Percentiles rank a stretch among this genome's conserved stretches.
phyloP scores from a whole-genome alignment of 345 rosid species.

The Odontarrhena argentea region DNA sequence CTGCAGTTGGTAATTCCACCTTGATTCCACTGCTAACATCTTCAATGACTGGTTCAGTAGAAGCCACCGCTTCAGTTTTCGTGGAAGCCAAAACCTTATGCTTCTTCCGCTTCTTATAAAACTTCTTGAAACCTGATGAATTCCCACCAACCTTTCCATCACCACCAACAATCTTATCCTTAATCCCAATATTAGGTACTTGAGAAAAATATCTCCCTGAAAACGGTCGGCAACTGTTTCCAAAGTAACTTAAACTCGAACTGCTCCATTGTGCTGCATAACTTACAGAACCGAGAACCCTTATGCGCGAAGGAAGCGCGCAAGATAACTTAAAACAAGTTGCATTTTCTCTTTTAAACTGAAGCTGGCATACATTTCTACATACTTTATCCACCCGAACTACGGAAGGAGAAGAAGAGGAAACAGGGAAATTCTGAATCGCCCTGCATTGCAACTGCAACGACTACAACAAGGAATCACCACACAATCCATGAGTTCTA shows the following conservation, averaged over 20 bases:
- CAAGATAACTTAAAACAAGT: conserved; percentile 30
- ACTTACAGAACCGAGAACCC: conserved; percentile 29
- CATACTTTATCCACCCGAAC: conserved; percentile 25
- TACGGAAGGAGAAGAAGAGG: conserved; percentile 33
- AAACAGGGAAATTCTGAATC: conserved; percentile 36
- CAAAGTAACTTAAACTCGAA: conserved; percentile 35
- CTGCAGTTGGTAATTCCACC: conserved; percentile 35
- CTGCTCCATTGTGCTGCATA: conserved; percentile 32
- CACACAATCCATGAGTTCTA: conserved; percentile 18
- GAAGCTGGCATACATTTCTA: conserved; percentile 41
- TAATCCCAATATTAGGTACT: conserved; percentile 31
- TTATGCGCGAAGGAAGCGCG: conserved; percentile 30
- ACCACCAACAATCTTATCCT: conserved; percentile 25
- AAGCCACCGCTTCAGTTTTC: conserved; percentile 31
- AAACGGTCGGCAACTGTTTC: conserved; percentile 27
- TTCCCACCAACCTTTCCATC: conserved; percentile 31
- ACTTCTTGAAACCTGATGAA: conserved; percentile 30
- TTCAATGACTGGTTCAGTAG: conserved; percentile 40
- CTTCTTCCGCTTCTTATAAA: conserved; percentile 44
- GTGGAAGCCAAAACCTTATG: conserved; percentile 44
- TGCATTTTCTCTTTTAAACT: conserved; percentile 36
- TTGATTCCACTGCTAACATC: conserved; percentile 33
- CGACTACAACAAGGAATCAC: conserved; percentile 12
- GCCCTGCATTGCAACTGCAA: conserved; percentile 50
- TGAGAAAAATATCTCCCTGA: conserved; percentile 49